Evolutionary conservation across 2,329 filamentous ascomycete genomes (phyloP), one percentile per base, ranked within the genome.

Genomic region (Fusarium sp.): DNA sequence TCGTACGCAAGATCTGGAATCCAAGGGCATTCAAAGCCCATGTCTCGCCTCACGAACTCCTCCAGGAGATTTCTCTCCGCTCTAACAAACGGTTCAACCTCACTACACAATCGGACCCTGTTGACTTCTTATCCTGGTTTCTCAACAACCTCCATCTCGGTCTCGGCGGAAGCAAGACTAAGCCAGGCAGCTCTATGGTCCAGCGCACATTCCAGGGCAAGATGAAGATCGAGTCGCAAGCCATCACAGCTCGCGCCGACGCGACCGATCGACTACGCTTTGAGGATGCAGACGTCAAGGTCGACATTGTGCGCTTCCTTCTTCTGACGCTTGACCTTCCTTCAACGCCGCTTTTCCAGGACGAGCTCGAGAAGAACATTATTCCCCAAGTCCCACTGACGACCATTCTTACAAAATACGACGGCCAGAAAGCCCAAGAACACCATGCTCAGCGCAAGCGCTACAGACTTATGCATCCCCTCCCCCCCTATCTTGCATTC

Each of bases 1-100:
- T 99, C 22, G 90, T 98, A 65, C 92, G 96, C 78, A 99, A 99
- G 82, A 93, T 99, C 72, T 99, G 96, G 96, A 99, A 99, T 79
- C 92, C 94, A 4, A 91, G 93, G 73, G 95, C 96, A 12, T 99
- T 99, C 86, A 97, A 97, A 81, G 91, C 92, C 7, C 96, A 99
- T 80, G 96, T 99, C 55, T 98, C 95, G 12, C 96, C 96, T 0
- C 96, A 99, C 84, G 96, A 99, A 81, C 87, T 99, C 30, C 90
- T 99, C 3, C 96, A 99, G 81, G 95, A 98, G 79, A 92, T 99
- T 69, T 92, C 94, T 2, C 84, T 98, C 44, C 91, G 91, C 51
- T 98, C 94, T 32, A 94, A 91, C 73, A 98, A 98, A 81, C 93
- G 92, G 68, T 99, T 97, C 82, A 96, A 92, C 7, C 86, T 98